Percentiles rank a stretch among this genome's conserved stretches.
Conservation (phyloP, 1,284 basidiomycete genomes). For the Mycosarcoma mackinlayi region DNA sequence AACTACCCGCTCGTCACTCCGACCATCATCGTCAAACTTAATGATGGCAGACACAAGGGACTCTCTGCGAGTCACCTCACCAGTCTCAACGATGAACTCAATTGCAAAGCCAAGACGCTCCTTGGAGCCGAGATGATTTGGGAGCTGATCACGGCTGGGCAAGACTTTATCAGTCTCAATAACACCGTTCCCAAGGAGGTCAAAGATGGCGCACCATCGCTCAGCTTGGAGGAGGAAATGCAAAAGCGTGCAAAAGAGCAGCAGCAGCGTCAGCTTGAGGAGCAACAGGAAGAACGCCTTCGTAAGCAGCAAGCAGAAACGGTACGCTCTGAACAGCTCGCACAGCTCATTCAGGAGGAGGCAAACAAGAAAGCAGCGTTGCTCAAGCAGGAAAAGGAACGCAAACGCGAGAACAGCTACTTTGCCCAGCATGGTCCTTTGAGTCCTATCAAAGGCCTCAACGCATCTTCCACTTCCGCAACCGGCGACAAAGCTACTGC, state of each 20-base stretch:
- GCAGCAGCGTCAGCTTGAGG: conserved; percentile 40
- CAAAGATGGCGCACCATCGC: conserved; percentile 41
- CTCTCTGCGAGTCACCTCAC: conserved; percentile 37
- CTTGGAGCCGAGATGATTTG: conserved; percentile 68
- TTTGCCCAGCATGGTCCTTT: conserved; percentile 26
- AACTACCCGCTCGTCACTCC: conserved; percentile 58
- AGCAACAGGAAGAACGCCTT: conserved; percentile 34
- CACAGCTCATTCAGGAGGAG: conserved; percentile 56
- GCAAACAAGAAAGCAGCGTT: conserved; percentile 50
- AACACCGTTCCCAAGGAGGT: conserved; percentile 37
- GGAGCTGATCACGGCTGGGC: conserved; percentile 63
- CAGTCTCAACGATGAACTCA: conserved; percentile 46
- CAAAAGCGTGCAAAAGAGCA: conserved; percentile 54
- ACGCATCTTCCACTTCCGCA: neutral
- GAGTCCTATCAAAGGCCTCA: conserved; percentile 20
- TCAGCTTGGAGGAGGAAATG: conserved; percentile 65
- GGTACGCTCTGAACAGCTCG: conserved; percentile 54
- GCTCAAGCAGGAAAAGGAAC: conserved; percentile 50
- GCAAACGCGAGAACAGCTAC: conserved; percentile 43
- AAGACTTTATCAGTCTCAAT: conserved; percentile 61
- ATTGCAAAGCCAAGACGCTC: conserved; percentile 51
- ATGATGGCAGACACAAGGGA: conserved; percentile 48
- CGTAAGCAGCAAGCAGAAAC: conserved; percentile 43
- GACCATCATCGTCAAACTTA: conserved; percentile 48
- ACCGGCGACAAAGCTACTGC: conserved; percentile 3